Evolutionary conservation across 441 rosid genomes (phyloP).

Genomic region (Gossypium davidsonii): DNA sequence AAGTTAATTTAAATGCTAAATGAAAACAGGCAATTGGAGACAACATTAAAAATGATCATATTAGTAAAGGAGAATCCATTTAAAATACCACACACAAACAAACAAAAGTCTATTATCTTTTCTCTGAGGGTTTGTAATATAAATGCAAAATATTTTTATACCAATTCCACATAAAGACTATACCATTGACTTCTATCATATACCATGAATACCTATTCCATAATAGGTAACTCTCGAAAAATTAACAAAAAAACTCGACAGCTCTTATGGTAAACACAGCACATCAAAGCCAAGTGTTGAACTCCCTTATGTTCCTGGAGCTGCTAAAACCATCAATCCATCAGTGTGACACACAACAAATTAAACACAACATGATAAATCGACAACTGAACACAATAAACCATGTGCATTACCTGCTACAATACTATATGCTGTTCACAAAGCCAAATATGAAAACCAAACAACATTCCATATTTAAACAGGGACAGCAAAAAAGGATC

Average conservation of each 20-base stretch:
- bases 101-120: too few relatives aligned
- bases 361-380: neutral
- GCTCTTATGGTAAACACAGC: neutral
- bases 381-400: neutral
- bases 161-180: neutral
- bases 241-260: neutral
- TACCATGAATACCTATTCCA: neutral
- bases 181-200: neutral
- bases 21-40: too few relatives aligned
- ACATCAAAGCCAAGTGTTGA: neutral
- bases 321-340: conserved; percentile 4
- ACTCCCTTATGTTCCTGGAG: conserved; percentile 3
- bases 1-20: too few relatives aligned
- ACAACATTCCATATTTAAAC: neutral
- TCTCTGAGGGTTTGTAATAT: too few relatives aligned
- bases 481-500: neutral
- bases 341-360: neutral
- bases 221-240: neutral
- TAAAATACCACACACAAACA: too few relatives aligned
- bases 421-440: neutral
- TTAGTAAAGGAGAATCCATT: too few relatives aligned
- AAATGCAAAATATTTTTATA: neutral
- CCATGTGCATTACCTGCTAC: neutral
- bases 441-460: neutral
- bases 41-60: too few relatives aligned